Percentiles rank a stretch among this genome's conserved stretches.
Evolutionary conservation across 169 alveolate genomes (phyloP).

Genomic region (Ichthyophthirius multifiliis): DNA sequence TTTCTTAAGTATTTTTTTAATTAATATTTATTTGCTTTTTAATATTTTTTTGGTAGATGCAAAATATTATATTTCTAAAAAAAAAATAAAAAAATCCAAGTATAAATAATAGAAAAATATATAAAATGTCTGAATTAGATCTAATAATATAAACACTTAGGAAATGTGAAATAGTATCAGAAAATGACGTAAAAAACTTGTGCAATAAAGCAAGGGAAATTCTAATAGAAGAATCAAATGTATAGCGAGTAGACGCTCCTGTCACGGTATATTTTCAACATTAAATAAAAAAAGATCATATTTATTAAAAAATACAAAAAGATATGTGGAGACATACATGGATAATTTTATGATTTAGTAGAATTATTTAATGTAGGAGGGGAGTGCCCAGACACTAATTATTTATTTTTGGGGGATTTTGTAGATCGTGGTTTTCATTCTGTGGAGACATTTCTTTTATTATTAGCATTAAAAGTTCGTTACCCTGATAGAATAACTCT

Average conservation of each 20-base stretch:
- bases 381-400: slow-evolving; percentile 90
- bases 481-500: slow-evolving; percentile 96
- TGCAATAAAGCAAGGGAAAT: slow-evolving; percentile 97
- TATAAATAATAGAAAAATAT: no score
- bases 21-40: no score
- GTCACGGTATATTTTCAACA: slow-evolving; percentile 91
- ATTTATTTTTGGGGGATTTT: slow-evolving; percentile 98
- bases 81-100: no score
- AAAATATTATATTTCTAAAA: no score
- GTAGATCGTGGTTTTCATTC: slow-evolving; percentile 99
- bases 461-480: slow-evolving; percentile 94
- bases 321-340: slow-evolving; percentile 98
- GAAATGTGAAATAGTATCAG: slow-evolving; percentile 94
- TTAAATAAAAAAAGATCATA: no score
- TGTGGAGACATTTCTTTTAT: slow-evolving; percentile 97
- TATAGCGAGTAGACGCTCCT: slow-evolving; percentile 96
- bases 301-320: not conserved
- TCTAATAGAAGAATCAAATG: slow-evolving; percentile 95
- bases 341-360: slow-evolving; percentile 95
- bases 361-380: slow-evolving; percentile 93
- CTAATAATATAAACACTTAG: slow-evolving; percentile 91
- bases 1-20: no score
- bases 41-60: no score
- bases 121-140: slow-evolving; percentile 89
- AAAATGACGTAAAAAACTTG: slow-evolving; percentile 93